phyloP scores from a whole-genome alignment of 352 stramenopile species.

The Phytophthora fragariae region DNA sequence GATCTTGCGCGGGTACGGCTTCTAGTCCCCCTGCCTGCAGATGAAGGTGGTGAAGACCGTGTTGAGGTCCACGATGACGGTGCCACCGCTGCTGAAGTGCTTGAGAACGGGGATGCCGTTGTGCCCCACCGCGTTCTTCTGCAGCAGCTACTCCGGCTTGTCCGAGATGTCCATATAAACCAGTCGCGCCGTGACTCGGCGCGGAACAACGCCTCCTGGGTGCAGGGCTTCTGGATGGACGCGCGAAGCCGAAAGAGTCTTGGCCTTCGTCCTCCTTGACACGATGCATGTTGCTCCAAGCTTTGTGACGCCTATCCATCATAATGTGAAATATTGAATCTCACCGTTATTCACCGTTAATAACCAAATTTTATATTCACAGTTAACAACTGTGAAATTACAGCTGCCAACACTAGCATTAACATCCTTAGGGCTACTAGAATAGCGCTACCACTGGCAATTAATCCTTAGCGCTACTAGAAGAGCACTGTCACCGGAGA shows the following conservation, averaged over 20 bases:
- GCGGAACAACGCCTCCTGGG: constrained; percentile 95
- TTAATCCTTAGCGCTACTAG: too few relatives aligned
- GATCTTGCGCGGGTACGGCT: constrained; percentile 91
- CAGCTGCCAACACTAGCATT: too few relatives aligned
- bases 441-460: too few relatives aligned
- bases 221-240: constrained; percentile 81
- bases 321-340: too few relatives aligned
- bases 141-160: constrained; percentile 92
- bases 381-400: too few relatives aligned
- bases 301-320: too few relatives aligned
- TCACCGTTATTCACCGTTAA: too few relatives aligned
- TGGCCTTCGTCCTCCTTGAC: too few relatives aligned
- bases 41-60: constrained; percentile 93
- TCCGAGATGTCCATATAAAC: constrained; percentile 95
- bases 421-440: too few relatives aligned
- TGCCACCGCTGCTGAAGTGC: constrained; percentile 97
- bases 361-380: too few relatives aligned
- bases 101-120: constrained; percentile 90
- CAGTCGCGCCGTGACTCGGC: constrained; percentile 85
- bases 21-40: constrained; percentile 78
- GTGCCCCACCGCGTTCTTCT: constrained; percentile 83
- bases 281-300: too few relatives aligned
- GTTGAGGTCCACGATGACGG: constrained; percentile 96
- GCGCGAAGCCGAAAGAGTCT: constrained; percentile 38
- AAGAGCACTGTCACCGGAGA: too few relatives aligned